Base-by-base conservation (phyloP, 2,329 filamentous ascomycete genomes). In the Ceratocystis harringtonii region DNA sequence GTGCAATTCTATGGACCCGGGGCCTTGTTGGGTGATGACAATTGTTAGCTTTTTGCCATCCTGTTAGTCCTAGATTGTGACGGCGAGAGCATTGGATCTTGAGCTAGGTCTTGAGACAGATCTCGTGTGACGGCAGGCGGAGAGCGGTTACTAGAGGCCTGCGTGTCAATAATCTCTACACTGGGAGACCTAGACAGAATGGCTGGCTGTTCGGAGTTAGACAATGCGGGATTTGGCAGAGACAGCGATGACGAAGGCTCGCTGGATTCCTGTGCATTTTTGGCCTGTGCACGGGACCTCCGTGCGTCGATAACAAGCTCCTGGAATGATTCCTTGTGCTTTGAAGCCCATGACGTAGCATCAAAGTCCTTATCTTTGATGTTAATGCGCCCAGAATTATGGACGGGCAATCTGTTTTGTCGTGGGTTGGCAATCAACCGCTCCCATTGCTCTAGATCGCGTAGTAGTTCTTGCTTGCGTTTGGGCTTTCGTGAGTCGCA, bases 351-450 rank as follows among this genome's bases (percentile, higher is more conserved):
- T 0, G 84, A 86, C 1, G 80, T 79, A 2, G 85, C 85, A 72
- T 96, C 89, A 72, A 97, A 97, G 67, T 94, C 88, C 72, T 96
- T 97, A 70, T 87, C 86, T 78, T 89, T 92, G 66, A 97, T 74
- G 76, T 77, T 81, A 17, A 70, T 64, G 1, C 71, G 66, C 1
- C 30, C 30, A 19, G 43, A 32, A 15, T 44, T 17, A 25, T 52
- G 63, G 8, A 55, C 5, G 4, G n/a, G 52, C 19, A 65, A n/a
- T 5, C 8, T n/a, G 6, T 63, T n/a, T 65, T 65, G 8, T 15
- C 36, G 36, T 41, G 66, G 66, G 12, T 66, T 66, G 2, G 45
- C 55, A 69, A 95, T 85, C 0, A 88, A 92, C 57, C 85, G 81
- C 74, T 99, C 94, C 92, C 94, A 97, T 1, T 83, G 75, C 25